A percentile compares a stretch with the other conserved stretches of the same genome.
phyloP scores from a whole-genome alignment of 768 basidiomycete species.

The Russula brevipes region DNA sequence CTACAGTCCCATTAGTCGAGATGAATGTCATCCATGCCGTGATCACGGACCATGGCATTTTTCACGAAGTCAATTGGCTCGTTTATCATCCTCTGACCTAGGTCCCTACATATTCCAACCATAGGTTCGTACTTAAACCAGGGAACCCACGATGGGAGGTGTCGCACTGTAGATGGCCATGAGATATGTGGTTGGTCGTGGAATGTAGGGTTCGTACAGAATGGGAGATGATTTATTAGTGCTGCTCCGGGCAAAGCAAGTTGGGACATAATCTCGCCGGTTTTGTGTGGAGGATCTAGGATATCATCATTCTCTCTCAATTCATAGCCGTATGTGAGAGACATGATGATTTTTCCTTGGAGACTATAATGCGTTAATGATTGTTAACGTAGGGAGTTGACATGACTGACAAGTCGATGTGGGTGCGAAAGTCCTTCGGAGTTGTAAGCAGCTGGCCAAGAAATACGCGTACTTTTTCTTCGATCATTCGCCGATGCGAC shows the following conservation, averaged over 20 bases:
- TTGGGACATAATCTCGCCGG: not conserved
- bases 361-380: not conserved
- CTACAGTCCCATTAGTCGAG: not conserved
- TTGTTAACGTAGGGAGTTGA: not conserved
- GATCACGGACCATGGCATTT: not conserved
- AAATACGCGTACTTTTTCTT: not conserved
- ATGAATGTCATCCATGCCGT: not conserved
- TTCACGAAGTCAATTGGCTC: constrained; percentile 1
- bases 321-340: constrained; percentile 11
- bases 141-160: too few relatives aligned
- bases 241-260: constrained; percentile 1
- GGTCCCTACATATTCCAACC: not conserved
- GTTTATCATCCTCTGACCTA: not conserved
- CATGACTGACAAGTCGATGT: not conserved
- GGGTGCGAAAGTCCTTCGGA: not conserved
- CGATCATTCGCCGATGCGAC: not conserved
- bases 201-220: not conserved
- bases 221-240: constrained; percentile 11
- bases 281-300: not conserved
- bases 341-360: constrained; percentile 6
- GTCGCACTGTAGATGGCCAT: not conserved
- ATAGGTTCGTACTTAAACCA: not conserved
- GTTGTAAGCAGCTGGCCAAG: not conserved
- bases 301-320: not conserved
- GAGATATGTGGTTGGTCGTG: not conserved